Base-by-base conservation (phyloP, 495 filamentous ascomycete genomes). In the Cercophora samala region DNA sequence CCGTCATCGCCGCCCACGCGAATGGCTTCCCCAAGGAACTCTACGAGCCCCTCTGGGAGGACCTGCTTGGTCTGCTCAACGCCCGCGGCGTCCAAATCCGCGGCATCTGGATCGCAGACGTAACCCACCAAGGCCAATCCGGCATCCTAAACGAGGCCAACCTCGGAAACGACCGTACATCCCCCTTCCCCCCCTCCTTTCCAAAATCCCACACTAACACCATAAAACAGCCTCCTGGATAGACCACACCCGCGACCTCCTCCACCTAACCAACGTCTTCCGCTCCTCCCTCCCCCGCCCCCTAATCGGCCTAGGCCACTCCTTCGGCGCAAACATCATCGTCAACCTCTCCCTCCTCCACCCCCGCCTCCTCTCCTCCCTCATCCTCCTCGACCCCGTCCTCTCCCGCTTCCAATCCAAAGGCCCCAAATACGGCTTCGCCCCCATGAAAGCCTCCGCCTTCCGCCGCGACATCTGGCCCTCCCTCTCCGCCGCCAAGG, bases 11-110 rank as follows among this genome's bases (percentile, higher is more conserved):
- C 21, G 88, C 91, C 13, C 91, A 94, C 77, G 93, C 91, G 13
- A 96, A 94, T 79, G 92, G 90, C 60, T 94, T 96, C 70, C 89
- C 90, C n/a, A 97, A 97, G 88, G 93, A 80, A 79, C 82, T 96
- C 19, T 97, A 96, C 75, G 93, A 96, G 71, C 91, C 93, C 3
- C 83, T 96, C 4, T 97, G 91, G 88, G 90, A 89, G 59, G 90
- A 95, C 64, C 80, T 97, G 1, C 79, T 89, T 66, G 69, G 74
- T 3, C 75, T 76, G 5, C 29, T 62, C 8, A 18, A 60, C 24
- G 78, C 83, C 65, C 75, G 74, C 19, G 78, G 83, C n/a, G 84
- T 93, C 74, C 81, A 84, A 8, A 90, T 97, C 67, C 87, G 90
- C 63, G 82, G 86, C 64, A 92, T 97, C 69, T 96, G 91, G 91